Conservation (phyloP, 106 monocot species). For the Posidonia australis region DNA sequence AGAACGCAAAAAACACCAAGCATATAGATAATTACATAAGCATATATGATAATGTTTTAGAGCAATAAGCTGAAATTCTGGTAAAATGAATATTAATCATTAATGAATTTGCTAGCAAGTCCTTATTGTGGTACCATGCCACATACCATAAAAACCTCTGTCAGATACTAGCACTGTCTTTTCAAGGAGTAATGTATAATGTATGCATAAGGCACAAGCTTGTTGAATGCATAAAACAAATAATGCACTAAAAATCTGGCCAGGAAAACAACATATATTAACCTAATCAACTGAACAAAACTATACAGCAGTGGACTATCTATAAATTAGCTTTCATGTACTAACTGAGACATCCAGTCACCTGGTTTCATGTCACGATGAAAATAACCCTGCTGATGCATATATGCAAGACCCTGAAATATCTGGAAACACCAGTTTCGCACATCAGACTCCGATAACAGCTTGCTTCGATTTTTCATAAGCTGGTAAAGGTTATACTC, state of each 20-base stretch:
- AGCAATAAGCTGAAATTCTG: background rate
- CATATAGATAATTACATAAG: background rate
- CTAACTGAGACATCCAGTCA: constrained; percentile 3
- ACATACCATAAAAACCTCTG: too few relatives aligned
- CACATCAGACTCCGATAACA: constrained; percentile 61
- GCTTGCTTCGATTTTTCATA: constrained; percentile 68
- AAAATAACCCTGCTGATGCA: constrained; percentile 90
- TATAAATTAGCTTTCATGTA: background rate
- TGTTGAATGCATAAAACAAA: too few relatives aligned
- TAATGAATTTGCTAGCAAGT: too few relatives aligned
- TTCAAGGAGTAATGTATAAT: too few relatives aligned
- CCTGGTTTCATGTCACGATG: constrained; percentile 97
- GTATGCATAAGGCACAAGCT: too few relatives aligned
- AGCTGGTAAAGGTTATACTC: constrained; percentile 90
- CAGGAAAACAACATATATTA: background rate
- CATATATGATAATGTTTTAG: too few relatives aligned
- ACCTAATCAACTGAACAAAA: background rate
- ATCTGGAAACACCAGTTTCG: constrained; percentile 93
- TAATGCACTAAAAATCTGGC: too few relatives aligned
- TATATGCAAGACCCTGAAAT: constrained; percentile 88
- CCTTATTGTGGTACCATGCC: too few relatives aligned
- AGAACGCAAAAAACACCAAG: background rate
- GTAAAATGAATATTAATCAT: background rate
- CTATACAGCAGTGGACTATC: background rate
- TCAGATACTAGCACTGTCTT: too few relatives aligned